Evolutionary conservation across 2,329 filamentous ascomycete genomes (phyloP), one percentile per base, ranked within the genome.

Genomic region (Stagonosporopsis tanaceti): DNA sequence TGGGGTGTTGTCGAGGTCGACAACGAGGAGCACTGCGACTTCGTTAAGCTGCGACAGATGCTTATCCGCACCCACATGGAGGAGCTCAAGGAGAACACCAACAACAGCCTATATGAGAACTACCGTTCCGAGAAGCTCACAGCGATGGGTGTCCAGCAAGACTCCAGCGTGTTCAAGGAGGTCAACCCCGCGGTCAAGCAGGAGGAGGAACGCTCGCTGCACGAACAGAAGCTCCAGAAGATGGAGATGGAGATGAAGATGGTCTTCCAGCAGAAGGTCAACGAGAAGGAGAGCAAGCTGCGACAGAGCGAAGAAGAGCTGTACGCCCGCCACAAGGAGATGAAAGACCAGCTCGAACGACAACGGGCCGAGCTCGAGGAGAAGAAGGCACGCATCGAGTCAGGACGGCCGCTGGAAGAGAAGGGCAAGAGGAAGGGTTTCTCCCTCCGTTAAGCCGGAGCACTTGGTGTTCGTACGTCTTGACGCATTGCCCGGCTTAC

Each of bases 191-290:
- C 95, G 44, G 95, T 98, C 81, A 99, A 99, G 89, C 95, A 99
- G 82, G 95, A 99, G 80, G 95, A 99, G 83, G 95, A 99, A 85
- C 92, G 95, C 73, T 89, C 91, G 64, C 85, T 99, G 69, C 95
- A 99, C 86, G 95, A 99, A 83, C 93, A 97, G 86, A 99, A 99
- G 86, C 92, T 99, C 71, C 92, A 94, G 80, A 99, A 99, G 92
- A 99, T 99, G 95, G 95, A 99, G 81, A 89, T 93, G 75, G 95
- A 99, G 81, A 99, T 99, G 95, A 99, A 99, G 92, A 97, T 97
- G 92, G 95, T 99, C 69, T 99, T 99, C 92, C 95, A 98, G 80
- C 95, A 99, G 79, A 99, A 99, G 90, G 95, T 99, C 30, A 89
- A 92, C 67, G 95, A 99, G 81, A 99, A 99, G 85, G 95, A 99